phyloP scores from a whole-genome alignment of 2,329 filamentous ascomycete species.

The Aphanoascus verrucosus region DNA sequence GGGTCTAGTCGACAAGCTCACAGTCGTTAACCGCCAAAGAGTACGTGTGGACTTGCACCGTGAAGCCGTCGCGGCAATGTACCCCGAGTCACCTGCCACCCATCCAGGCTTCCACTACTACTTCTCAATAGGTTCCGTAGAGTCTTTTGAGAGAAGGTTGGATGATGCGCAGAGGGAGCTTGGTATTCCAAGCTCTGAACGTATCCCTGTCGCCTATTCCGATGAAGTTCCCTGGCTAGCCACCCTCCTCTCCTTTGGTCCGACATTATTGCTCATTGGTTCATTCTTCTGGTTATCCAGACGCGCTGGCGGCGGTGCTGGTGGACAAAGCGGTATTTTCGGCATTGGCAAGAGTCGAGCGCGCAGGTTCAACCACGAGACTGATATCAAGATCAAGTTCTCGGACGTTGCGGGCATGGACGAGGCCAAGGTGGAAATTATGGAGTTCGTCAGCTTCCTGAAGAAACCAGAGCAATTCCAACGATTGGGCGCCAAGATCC shows the following conservation, averaged over 20 bases:
- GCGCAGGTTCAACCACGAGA: conserved; percentile 96
- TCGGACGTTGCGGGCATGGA: conserved; percentile 95
- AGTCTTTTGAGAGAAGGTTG: conserved; percentile 79
- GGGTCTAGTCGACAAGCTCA: conserved; percentile 86
- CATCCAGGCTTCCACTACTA: conserved; percentile 70
- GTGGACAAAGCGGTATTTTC: conserved; percentile 68
- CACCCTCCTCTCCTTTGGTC: conserved; percentile 69
- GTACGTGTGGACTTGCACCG: conserved; percentile 74
- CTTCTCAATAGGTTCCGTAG: conserved; percentile 90
- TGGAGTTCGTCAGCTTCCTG: conserved; percentile 97
- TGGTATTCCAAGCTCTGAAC: conserved; percentile 71
- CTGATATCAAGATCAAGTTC: conserved; percentile 93
- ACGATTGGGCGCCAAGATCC: conserved; percentile 92
- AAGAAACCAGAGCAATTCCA: conserved; percentile 89
- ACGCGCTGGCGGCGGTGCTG: conserved; percentile 59
- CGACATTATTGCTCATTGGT: conserved; percentile 76
- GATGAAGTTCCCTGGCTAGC: conserved; percentile 62
- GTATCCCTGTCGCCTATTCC: conserved; percentile 84
- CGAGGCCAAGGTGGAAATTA: conserved; percentile 94
- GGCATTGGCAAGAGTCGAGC: conserved; percentile 92
- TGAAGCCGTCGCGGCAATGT: conserved; percentile 58
- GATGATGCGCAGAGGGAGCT: conserved; percentile 83
- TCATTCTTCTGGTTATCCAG: conserved; percentile 69
- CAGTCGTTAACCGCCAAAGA: conserved; percentile 62
- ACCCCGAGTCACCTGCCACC: conserved; percentile 62